Evolutionary conservation across 331 rosid genomes (phyloP).

Genomic region (Telfairia occidentalis): DNA sequence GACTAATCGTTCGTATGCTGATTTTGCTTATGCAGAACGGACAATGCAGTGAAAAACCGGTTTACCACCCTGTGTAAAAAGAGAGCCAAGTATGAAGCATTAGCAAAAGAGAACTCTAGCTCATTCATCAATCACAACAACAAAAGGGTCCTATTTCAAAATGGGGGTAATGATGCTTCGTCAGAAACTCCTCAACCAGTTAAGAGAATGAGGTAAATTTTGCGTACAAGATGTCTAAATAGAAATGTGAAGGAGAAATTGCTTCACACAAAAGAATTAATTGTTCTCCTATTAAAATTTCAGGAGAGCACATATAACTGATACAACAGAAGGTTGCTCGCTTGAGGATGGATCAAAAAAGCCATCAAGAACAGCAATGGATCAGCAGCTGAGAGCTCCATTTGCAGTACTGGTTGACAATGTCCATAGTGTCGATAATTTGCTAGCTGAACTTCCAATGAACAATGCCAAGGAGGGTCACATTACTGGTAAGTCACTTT

Average conservation of each 20-base stretch:
- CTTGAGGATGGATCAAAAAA: conserved; percentile 49
- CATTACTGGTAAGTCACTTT: conserved; percentile 38
- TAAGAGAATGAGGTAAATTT: conserved; percentile 63
- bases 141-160: conserved; percentile 50
- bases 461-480: conserved; percentile 29
- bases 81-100: conserved; percentile 92
- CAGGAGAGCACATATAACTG: conserved; percentile 67
- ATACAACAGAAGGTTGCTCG: conserved; percentile 32
- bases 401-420: conserved; percentile 70
- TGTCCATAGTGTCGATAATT: conserved; percentile 30
- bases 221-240: conserved; percentile 15
- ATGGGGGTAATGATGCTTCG: conserved; percentile 35
- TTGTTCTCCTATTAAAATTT: conserved; percentile 8
- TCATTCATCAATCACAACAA: conserved; percentile 54
- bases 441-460: conserved; percentile 36
- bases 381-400: conserved; percentile 63
- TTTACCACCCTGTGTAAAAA: conserved; percentile 93
- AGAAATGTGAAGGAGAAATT: conserved; percentile 3
- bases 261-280: conserved; percentile 9
- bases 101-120: conserved; percentile 67
- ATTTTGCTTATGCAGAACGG: conserved; percentile 55
- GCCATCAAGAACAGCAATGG: conserved; percentile 30
- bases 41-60: conserved; percentile 94
- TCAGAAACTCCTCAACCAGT: conserved; percentile 36
- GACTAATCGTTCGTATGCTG: background rate